Base-by-base conservation (phyloP, 2,329 filamentous ascomycete genomes). In the Stromatinia cepivora region DNA sequence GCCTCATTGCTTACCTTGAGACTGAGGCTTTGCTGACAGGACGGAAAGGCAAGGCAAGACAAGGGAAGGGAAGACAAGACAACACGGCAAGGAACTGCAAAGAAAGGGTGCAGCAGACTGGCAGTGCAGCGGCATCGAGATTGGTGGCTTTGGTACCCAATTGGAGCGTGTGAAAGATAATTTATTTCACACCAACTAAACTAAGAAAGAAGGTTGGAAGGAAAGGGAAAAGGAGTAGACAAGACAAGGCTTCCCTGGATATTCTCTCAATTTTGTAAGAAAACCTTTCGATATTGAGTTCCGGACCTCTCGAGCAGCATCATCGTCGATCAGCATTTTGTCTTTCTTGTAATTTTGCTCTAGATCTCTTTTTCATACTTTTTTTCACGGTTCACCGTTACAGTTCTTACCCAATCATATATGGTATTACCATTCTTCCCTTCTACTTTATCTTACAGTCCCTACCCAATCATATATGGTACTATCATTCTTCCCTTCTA, bases 241-340 rank as follows among this genome's bases (percentile, higher is more conserved):
- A 28, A 57, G 58, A 54, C 66, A 56, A 63, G 58, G 48, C 48
- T 68, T 63, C 54, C 34, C 22, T 22, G 45, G 48, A 25, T n/a
- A 64, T 36, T 28, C 28, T 20, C 11, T 48, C 31, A 15, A 42
- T 6, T 45, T 25, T 64, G 66, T 68, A 68, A 68, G 66, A 68
- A 48, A 31, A 50, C 20, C 59, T 68, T 68, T 39, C 13, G 57
- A 45, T 45, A 61, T 48, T 48, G 36, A 67, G 8, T 36, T 46
- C 28, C 36, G 13, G 15, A 54, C 6, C 48, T 39, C 15, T 63
- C 13, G 25, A 53, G 28, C 15, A 34, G 22, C 57, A 68, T 54
- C 10, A 31, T n/a, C 45, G 13, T 67, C 39, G 8, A 36, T 39
- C 42, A 31, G 22, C n/a, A 15, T 9, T n/a, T 20, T 50, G 7